phyloP scores from a whole-genome alignment of 805 yeast genomes.

The Maudiozyma saulgeensis region DNA sequence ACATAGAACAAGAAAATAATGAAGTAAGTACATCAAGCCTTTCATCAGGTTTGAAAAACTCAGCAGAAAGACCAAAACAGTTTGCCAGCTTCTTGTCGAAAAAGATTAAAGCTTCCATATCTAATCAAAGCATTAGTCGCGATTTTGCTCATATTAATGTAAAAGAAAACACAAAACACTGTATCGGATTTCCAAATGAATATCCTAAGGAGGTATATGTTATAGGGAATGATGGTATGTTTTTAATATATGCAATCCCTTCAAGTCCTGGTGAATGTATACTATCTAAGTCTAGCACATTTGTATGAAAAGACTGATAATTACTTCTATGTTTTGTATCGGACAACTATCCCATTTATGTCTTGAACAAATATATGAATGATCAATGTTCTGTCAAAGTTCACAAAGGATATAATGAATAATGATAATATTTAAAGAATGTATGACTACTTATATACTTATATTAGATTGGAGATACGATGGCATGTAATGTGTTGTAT shows the following conservation, averaged over 20 bases:
- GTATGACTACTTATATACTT: neutral
- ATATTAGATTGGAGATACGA: neutral
- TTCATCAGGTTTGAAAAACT: neutral
- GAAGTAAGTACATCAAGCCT: slow-evolving; percentile 1
- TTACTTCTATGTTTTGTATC: neutral
- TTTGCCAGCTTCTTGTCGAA: slow-evolving; percentile 19
- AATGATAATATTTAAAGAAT: neutral
- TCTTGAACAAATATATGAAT: no score
- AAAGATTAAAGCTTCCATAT: slow-evolving; percentile 20
- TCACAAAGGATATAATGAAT: no score
- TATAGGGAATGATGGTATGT: slow-evolving; percentile 24
- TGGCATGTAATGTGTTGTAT: neutral
- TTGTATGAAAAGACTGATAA: neutral
- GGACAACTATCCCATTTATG: no score
- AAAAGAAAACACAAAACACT: slow-evolving; percentile 11
- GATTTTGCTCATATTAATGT: slow-evolving; percentile 25
- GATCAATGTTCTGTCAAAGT: no score
- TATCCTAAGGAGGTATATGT: slow-evolving; percentile 22
- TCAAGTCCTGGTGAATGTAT: slow-evolving; percentile 21
- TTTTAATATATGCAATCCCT: slow-evolving; percentile 23
- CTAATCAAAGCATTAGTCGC: slow-evolving; percentile 23
- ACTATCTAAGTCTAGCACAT: slow-evolving; percentile 16
- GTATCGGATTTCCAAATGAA: slow-evolving; percentile 28
- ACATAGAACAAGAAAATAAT: slow-evolving; percentile 28
- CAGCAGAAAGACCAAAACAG: slow-evolving; percentile 14